A percentile compares a stretch with the other conserved stretches of the same genome.
phyloP scores from a whole-genome alignment of 768 basidiomycete genomes.

The Tephrocybe sp. region DNA sequence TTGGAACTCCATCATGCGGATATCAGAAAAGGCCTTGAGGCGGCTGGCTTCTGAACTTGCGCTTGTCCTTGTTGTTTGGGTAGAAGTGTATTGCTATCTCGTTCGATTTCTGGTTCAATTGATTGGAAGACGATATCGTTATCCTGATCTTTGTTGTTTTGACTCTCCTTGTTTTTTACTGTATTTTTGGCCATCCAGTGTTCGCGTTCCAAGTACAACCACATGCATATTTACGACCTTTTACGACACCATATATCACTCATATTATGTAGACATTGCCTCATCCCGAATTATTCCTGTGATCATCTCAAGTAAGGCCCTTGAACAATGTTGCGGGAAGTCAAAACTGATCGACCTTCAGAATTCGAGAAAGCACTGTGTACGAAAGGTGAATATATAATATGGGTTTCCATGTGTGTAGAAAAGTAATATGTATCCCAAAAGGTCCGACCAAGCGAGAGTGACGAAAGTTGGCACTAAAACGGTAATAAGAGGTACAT shows the following conservation, averaged over 20 bases:
- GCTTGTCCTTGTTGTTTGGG: background rate
- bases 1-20: constrained; percentile 60
- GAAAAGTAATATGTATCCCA: constrained; percentile 37
- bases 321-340: too few relatives aligned
- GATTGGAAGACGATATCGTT: background rate
- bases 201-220: background rate
- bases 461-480: constrained; percentile 29
- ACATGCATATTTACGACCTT: background rate
- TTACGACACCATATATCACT: background rate
- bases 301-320: too few relatives aligned
- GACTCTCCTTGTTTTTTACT: background rate
- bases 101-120: background rate
- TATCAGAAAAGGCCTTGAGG: constrained; percentile 64
- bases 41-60: constrained; percentile 53
- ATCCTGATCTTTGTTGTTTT: background rate
- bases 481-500: constrained; percentile 23
- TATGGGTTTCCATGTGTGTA: constrained; percentile 20
- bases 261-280: too few relatives aligned
- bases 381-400: constrained; percentile 2
- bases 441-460: constrained; percentile 31
- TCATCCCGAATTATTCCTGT: too few relatives aligned
- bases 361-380: too few relatives aligned
- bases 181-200: background rate
- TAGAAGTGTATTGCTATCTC: background rate
- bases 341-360: too few relatives aligned